Percentiles rank a stretch among this genome's conserved stretches.
These are phyloP conservation scores for Senna tora DNA, from an alignment of 306 rosid species.

Conservation along the genomic window DNA sequence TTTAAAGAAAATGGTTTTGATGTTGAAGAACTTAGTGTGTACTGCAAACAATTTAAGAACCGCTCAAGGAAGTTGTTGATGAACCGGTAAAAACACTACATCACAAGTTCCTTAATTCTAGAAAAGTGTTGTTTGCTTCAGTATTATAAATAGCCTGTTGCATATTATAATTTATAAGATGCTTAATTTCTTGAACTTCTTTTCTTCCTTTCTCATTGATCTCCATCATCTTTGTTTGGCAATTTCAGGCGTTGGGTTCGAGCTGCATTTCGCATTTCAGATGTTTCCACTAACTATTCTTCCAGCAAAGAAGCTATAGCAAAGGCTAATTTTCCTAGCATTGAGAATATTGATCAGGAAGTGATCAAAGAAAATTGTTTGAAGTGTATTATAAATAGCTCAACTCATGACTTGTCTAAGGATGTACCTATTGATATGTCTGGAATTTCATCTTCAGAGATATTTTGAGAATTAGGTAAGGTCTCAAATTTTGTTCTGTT, in stretches of 20 bases:
- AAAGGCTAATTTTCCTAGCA: conserved; percentile 32
- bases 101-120: conserved; percentile 10
- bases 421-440: conserved; percentile 75
- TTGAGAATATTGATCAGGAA: conserved; percentile 27
- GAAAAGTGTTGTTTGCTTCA: conserved; percentile 16
- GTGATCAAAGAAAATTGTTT: conserved; percentile 40
- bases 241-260: conserved; percentile 83
- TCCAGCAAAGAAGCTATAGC: conserved; percentile 37
- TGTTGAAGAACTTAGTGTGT: conserved; percentile 68
- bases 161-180: background rate
- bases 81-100: conserved; percentile 68
- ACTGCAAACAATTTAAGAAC: conserved; percentile 95
- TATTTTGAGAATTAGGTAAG: conserved; percentile 56
- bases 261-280: conserved; percentile 74
- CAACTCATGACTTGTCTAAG: conserved; percentile 70
- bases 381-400: conserved; percentile 39
- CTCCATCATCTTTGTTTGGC: conserved; percentile 24
- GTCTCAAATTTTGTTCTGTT: conserved; percentile 3
- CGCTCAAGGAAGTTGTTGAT: conserved; percentile 79
- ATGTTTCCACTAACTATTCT: conserved; percentile 40
- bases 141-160: conserved; percentile 1
- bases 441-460: conserved; percentile 53
- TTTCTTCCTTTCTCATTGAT: conserved; percentile 1
- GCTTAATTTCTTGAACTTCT: conserved; percentile 19
- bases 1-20: conserved; percentile 83